phyloP scores from a whole-genome alignment of 495 filamentous ascomycete species.

The Trichoderma gamsii region DNA sequence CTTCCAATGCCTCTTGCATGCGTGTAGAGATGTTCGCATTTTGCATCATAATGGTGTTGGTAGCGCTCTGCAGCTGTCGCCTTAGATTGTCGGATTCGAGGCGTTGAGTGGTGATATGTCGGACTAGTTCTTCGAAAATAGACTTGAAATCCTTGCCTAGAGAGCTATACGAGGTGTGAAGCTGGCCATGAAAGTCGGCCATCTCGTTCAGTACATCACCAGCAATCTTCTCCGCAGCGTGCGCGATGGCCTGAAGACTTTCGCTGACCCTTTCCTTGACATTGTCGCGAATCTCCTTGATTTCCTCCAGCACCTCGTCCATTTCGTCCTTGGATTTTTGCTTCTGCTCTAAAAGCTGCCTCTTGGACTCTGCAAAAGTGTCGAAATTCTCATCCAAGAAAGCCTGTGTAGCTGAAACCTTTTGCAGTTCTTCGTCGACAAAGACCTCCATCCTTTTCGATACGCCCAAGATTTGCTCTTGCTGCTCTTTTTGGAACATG shows the following conservation, averaged over 20 bases:
- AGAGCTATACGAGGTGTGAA: constrained; percentile 80
- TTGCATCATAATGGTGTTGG: constrained; percentile 56
- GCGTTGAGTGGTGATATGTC: constrained; percentile 69
- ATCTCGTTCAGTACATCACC: constrained; percentile 88
- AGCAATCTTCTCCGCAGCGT: constrained; percentile 79
- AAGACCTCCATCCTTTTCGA: constrained; percentile 66
- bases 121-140: constrained; percentile 73
- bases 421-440: constrained; percentile 62
- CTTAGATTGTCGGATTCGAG: constrained; percentile 67
- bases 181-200: constrained; percentile 65
- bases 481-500: constrained; percentile 62
- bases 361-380: constrained; percentile 58
- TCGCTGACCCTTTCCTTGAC: constrained; percentile 81
- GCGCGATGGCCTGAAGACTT: constrained; percentile 76
- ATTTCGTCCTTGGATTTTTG: constrained; percentile 73
- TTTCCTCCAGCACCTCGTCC: constrained; percentile 86
- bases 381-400: constrained; percentile 62
- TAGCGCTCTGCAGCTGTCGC: constrained; percentile 61
- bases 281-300: constrained; percentile 77
- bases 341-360: constrained; percentile 61
- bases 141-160: constrained; percentile 83
- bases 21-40: constrained; percentile 58
- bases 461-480: constrained; percentile 57
- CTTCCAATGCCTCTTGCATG: constrained; percentile 64
- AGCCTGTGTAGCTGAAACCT: constrained; percentile 57